A percentile compares a stretch with the other conserved stretches of the same genome.
These are phyloP conservation scores for Dissoconium aciculare DNA, from an alignment of 2,329 filamentous ascomycete genomes.

Conservation along the genomic window DNA sequence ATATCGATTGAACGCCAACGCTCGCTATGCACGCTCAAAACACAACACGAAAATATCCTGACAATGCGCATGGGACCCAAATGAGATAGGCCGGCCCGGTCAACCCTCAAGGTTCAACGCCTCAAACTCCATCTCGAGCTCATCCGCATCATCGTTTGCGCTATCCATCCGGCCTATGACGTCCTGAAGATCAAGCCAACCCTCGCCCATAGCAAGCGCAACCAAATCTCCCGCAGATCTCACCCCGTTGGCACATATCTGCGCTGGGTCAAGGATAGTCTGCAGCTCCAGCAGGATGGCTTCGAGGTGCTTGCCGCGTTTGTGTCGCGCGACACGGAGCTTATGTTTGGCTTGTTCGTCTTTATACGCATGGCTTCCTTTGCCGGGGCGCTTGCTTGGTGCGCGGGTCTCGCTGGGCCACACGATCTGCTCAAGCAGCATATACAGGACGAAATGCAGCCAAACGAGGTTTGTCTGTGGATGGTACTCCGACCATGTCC, in stretches of 20 bases:
- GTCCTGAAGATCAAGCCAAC: constrained; percentile 24
- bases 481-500: constrained; percentile 39
- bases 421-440: constrained; percentile 34
- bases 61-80: too few species aligned
- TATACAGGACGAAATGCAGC: constrained; percentile 46
- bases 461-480: constrained; percentile 50
- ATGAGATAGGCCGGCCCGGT: too few species aligned
- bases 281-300: constrained; percentile 24
- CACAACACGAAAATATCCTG: too few species aligned
- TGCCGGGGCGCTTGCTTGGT: constrained; percentile 10
- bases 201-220: constrained; percentile 20
- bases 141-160: constrained; percentile 5
- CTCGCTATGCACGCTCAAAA: too few species aligned
- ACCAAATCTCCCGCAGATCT: constrained; percentile 20
- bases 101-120: too few species aligned
- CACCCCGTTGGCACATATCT: constrained; percentile 13
- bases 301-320: constrained; percentile 26
- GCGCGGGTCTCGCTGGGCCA: constrained; percentile 17
- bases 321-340: constrained; percentile 13
- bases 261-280: constrained; percentile 25
- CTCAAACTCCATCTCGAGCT: not conserved
- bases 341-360: not conserved
- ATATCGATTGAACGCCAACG: too few species aligned
- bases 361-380: constrained; percentile 1
- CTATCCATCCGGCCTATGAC: constrained; percentile 20